Conservation (phyloP, 441 rosid genomes). For the Viola pubescens region DNA sequence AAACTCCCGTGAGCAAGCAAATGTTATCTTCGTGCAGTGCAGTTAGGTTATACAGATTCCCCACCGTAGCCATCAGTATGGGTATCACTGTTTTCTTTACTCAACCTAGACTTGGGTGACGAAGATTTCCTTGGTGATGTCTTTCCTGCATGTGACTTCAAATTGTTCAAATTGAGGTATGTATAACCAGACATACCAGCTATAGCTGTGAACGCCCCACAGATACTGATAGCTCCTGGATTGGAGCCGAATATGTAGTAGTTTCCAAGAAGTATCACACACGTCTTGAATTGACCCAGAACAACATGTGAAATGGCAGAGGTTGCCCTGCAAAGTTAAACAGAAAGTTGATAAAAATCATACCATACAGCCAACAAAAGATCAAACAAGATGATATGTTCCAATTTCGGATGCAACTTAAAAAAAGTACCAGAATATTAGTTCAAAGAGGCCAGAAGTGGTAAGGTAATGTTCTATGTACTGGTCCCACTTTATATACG, state of each 20-base stretch:
- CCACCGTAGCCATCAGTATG: slow-evolving; percentile 30
- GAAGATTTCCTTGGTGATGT: slow-evolving; percentile 21
- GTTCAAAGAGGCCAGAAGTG: no score
- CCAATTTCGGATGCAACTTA: no score
- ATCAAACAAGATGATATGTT: not conserved
- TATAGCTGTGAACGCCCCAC: slow-evolving; percentile 53
- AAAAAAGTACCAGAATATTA: no score
- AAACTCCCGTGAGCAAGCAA: no score
- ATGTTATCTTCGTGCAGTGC: no score
- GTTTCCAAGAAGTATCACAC: slow-evolving; percentile 56
- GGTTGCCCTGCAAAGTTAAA: slow-evolving; percentile 43
- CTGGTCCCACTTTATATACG: no score
- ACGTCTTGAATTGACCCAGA: slow-evolving; percentile 70
- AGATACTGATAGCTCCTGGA: slow-evolving; percentile 51
- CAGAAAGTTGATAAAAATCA: slow-evolving; percentile 3
- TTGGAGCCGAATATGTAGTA: slow-evolving; percentile 49
- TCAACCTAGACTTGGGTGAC: slow-evolving; percentile 39
- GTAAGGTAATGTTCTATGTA: no score
- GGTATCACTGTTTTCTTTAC: slow-evolving; percentile 33
- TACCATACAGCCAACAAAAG: not conserved
- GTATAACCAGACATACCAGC: slow-evolving; percentile 54
- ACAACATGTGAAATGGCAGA: slow-evolving; percentile 64
- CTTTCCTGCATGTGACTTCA: slow-evolving; percentile 33
- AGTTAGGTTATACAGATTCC: slow-evolving; percentile 24
- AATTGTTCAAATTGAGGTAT: slow-evolving; percentile 35